Base-by-base conservation (phyloP, 768 basidiomycete species). In the Leucocoprinus birnbaumii region DNA sequence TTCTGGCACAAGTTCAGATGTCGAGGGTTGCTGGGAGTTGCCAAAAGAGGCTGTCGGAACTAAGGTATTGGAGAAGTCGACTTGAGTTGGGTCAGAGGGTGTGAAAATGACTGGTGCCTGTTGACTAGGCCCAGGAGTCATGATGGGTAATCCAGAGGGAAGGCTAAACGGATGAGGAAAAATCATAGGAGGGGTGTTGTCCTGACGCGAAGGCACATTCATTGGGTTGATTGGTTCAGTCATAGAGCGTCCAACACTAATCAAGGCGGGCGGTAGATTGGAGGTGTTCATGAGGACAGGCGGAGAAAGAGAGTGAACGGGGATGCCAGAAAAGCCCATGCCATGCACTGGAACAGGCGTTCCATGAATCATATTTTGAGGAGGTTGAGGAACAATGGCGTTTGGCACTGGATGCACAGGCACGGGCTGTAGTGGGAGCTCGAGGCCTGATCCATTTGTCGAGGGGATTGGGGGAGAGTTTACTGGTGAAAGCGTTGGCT, bases 381-480 rank as follows among this genome's bases (percentile, higher is more conserved):
- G 48, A 16, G 16, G 45, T 24, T 40, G 48, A 14, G 27, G 35
- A 43, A 31, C 18, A 21, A 35, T 35, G 21, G 35, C 19, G 24
- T 24, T 13, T 5, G 49, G 26, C n/a, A 45, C 41, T 8, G 40
- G 19, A 10, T n/a, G 48, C 24, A 25, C 8, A n/a, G 44, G 45
- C 8, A 26, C 21, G 56, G 19, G 35, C 24, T 45, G 47, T 22
- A 25, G 43, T 10, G 19, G 38, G 18, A 38, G 26, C 21, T 59
- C 54, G 41, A 41, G 42, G 26, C 51, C 37, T 27, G 45, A 35
- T 10, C 41, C 25, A 13, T 46, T 26, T 19, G 47, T 50, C 2
- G 57, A 44, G 10, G 57, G 57, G 11, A 48, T 53, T 26, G 48
- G 51, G 19, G 43, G 46, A 27, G 46, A 31, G 38, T 38, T 16